Evolutionary conservation across 129 eudicot genomes (phyloP), one percentile per base, ranked within the genome.

Genomic region (Silybum marianum): DNA sequence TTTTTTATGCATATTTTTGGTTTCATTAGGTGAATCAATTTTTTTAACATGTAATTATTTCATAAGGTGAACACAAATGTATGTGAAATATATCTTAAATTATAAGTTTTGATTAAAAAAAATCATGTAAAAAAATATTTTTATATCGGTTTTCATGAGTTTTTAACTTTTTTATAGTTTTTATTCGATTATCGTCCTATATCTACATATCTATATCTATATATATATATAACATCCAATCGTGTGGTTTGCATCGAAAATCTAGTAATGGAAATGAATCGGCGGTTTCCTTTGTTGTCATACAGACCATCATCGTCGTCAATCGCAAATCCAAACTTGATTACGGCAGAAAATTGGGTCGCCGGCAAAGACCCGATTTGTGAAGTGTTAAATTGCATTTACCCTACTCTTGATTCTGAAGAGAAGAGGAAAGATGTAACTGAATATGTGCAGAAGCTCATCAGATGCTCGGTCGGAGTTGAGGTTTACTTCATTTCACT

Each of bases 401-500:
- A 69, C 24, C 93, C 93, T 0, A 91, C 91, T 2, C 70, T 75
- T 0, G 91, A 87, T 78, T 76, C 91, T 0, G 86, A 89, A 76
- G 97, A 91, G 70, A 74, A 72, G 69, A 81, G 97, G 51, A 80
- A 68, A 58, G 90, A 89, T 32, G 89, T 91, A 16, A 83, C n/a
- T 86, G 90, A 86, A 12, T 86, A 84, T 71, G 38, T 91, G 69
- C 91, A 85, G 81, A 32, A 76, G 9, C 80, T 91, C 19, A 60
- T 91, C 51, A 62, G 58, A 54, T 19, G 23, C 2, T 79, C 76
- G 18, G 51, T 80, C 19, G 85, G 84, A 21, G 86, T 80, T 75
- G 88, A 91, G 97, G 97, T 91, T 40, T 39, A 80, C 16, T 77
- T 69, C 69, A 13, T 19, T 13, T 19, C 28, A 69, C 46, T 18